A percentile compares a stretch with the other conserved stretches of the same genome.
phyloP scores from a whole-genome alignment of 805 yeast species.

The Lachancea dasiensis region DNA sequence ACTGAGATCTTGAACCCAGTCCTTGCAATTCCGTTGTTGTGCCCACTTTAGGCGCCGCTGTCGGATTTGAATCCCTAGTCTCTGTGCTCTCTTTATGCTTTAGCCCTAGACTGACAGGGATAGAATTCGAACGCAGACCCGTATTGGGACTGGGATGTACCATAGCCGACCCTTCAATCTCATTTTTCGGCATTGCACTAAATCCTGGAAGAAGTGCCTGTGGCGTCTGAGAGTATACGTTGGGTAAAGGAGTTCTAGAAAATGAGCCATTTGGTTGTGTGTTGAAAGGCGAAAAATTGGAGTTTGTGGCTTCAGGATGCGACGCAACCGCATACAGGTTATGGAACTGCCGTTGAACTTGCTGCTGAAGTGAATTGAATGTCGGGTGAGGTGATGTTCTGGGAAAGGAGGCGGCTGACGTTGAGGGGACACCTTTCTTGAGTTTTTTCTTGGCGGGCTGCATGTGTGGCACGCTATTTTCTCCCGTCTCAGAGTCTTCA shows the following conservation, averaged over 20 bases:
- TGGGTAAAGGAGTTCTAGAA: constrained; percentile 2
- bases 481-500: neutral
- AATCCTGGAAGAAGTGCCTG: neutral
- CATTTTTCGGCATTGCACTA: neutral
- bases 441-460: constrained; percentile 2
- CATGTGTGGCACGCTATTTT: neutral
- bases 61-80: neutral
- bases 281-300: neutral
- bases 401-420: neutral
- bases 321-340: constrained; percentile 16
- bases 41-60: neutral
- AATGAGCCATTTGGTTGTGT: constrained; percentile 3
- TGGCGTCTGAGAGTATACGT: neutral
- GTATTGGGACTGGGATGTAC: neutral
- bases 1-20: neutral
- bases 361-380: constrained; percentile 24
- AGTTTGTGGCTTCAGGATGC: constrained; percentile 1
- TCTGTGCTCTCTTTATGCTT: neutral
- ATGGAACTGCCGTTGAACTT: constrained; percentile 26
- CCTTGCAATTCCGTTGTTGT: too few species aligned
- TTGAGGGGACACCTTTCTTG: neutral
- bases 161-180: neutral
- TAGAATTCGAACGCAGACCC: constrained; percentile 2
- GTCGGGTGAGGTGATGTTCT: constrained; percentile 9
- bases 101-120: neutral